Conservation (phyloP, 192 early-diverging fungal species). For the Coemansia sp. region DNA sequence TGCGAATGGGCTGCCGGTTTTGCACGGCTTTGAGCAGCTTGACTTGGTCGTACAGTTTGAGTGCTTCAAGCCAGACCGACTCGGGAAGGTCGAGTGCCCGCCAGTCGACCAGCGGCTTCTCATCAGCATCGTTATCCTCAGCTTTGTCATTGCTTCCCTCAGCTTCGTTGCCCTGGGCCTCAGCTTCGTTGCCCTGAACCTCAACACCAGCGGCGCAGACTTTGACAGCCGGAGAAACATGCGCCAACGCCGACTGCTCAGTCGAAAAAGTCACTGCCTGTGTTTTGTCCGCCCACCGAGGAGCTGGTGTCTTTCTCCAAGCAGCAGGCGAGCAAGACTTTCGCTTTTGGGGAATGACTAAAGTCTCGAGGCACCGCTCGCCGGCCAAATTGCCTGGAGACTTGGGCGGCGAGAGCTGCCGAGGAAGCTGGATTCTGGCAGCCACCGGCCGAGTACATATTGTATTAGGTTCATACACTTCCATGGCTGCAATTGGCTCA, state of each 20-base stretch:
- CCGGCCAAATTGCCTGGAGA: too few species aligned
- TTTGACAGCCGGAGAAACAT: background rate
- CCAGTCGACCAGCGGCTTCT: conserved; percentile 43
- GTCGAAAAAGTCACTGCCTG: too few species aligned
- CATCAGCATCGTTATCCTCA: background rate
- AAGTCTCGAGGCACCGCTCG: too few species aligned
- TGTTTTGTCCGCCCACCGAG: too few species aligned
- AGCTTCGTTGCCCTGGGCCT: background rate
- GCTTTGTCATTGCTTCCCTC: background rate
- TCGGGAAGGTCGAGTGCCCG: conserved; percentile 33
- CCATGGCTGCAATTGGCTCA: background rate
- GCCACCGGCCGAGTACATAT: too few species aligned
- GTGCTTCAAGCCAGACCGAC: conserved; percentile 32
- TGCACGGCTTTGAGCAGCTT: conserved; percentile 63
- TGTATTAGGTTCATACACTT: background rate
- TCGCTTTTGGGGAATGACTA: too few species aligned
- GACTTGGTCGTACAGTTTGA: conserved; percentile 57
- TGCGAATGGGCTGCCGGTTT: conserved; percentile 65
- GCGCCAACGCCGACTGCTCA: background rate
- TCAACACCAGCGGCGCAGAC: background rate
- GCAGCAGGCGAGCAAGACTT: too few species aligned
- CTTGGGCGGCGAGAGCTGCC: too few species aligned
- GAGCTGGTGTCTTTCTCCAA: too few species aligned
- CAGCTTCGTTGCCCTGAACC: background rate
- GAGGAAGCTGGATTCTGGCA: too few species aligned